Base-by-base conservation (phyloP, 164 flowering plant species). In the Platanus orientalis region DNA sequence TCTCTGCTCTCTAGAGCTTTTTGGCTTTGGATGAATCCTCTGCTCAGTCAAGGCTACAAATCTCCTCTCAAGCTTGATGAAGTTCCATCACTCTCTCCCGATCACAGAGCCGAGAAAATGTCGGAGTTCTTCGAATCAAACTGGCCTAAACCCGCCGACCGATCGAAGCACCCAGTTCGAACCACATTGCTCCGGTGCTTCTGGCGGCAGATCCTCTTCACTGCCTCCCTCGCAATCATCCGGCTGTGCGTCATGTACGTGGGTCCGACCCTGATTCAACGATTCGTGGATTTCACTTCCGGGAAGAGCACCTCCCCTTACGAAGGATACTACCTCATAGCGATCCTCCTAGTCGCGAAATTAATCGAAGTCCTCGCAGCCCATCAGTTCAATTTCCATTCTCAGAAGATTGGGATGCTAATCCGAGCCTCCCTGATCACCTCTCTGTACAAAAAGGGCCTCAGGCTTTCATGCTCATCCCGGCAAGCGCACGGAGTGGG, bases 401-500 rank as follows among this genome's bases (percentile, higher is more conserved):
- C 84, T 2, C 89, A 84, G 75, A 92, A 85, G 61, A 75, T 79
- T 1, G 99, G 99, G 5, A 92, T 92, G 96, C 82, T 87, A 1
- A 84, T 95, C 34, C 69, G 99, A 12, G 81, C 83, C 5, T 83
- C 96, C 0, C 80, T 92, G 0, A 81, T 92, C 47, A 85, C 99
- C 16, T 73, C 89, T 2, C 69, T 95, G 48, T 95, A 95, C 80
- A 81, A 70, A 75, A 95, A 95, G 70, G 99, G 98, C 1, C 73
- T 95, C 56, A 81, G 83, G 59, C 76, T 95, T 14, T 74, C 97
- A 0, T 77, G 89, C 72, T 87, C 99, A 0, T 87, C 96, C 12
- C 67, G 98, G n/a, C 99, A 95, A 62, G 79, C 77, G 34, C 99
- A 95, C 52, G 98, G 97, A 4, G 79, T 88, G 1, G 99, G 99